Conservation (phyloP, 2,329 filamentous ascomycete genomes). For the Nectriaceae sp. region DNA sequence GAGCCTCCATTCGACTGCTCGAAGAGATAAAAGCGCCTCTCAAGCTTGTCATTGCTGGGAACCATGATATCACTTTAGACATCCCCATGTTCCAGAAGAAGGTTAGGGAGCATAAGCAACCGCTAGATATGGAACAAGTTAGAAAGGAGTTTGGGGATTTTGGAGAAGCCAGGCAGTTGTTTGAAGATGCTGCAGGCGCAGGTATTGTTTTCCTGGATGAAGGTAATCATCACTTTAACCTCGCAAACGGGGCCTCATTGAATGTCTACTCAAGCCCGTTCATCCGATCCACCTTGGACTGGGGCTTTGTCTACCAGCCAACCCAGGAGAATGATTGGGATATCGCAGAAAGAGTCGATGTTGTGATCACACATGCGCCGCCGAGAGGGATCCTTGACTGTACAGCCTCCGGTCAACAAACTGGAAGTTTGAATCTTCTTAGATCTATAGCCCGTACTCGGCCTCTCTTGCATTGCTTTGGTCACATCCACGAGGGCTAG, state of each 20-base stretch:
- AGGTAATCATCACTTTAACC: slow-evolving; percentile 41
- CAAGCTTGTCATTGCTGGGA: slow-evolving; percentile 52
- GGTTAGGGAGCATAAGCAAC: slow-evolving; percentile 1
- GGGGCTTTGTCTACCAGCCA: slow-evolving; percentile 45
- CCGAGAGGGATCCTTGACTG: slow-evolving; percentile 43
- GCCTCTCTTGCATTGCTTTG: slow-evolving; percentile 38
- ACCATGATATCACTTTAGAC: slow-evolving; percentile 50
- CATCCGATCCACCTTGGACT: slow-evolving; percentile 40
- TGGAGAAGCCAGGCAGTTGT: slow-evolving; percentile 36
- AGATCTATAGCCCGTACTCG: slow-evolving; percentile 23
- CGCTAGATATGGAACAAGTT: neutral
- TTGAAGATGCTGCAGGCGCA: slow-evolving; percentile 18
- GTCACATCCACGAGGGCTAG: slow-evolving; percentile 35
- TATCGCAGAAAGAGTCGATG: slow-evolving; percentile 25
- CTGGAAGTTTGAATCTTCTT: slow-evolving; percentile 33
- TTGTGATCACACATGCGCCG: slow-evolving; percentile 37
- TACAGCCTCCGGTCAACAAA: slow-evolving; percentile 24
- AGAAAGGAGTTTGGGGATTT: slow-evolving; percentile 36
- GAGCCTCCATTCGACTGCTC: slow-evolving; percentile 38
- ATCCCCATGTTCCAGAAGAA: slow-evolving; percentile 33
- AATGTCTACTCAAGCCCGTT: slow-evolving; percentile 48
- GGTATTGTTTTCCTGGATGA: slow-evolving; percentile 44
- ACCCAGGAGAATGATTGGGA: slow-evolving; percentile 22
- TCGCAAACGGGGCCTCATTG: slow-evolving; percentile 43
- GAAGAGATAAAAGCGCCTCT: slow-evolving; percentile 42